Percentiles rank a stretch among this genome's conserved stretches.
These are phyloP conservation scores for Scenedesmus sp. DNA, from an alignment of 163 green algal genomes.

Conservation along the genomic window DNA sequence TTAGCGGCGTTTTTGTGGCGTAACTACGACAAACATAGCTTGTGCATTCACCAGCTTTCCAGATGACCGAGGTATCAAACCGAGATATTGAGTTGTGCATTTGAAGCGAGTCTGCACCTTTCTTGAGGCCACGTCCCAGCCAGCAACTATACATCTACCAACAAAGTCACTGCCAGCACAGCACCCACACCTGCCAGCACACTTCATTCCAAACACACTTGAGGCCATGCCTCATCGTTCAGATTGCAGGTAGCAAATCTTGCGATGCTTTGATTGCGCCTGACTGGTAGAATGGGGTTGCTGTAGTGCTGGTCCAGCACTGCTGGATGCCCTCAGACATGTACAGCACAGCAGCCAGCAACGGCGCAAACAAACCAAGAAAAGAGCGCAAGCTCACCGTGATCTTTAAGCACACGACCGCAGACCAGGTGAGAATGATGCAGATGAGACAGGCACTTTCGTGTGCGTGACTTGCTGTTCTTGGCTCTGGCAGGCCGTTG, in stretches of 20 bases:
- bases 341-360: constrained; percentile 3
- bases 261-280: not conserved
- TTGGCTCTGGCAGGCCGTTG: not conserved
- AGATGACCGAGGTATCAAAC: too few species aligned
- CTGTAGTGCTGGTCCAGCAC: too few species aligned
- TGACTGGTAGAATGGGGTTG: not conserved
- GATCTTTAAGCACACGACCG: constrained; percentile 55
- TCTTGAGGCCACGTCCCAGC: too few species aligned
- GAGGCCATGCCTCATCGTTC: not conserved
- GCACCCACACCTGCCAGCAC: not conserved
- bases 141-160: not conserved
- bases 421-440: constrained; percentile 45
- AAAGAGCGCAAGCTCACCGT: constrained; percentile 53
- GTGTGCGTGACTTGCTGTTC: not conserved
- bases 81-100: too few species aligned
- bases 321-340: constrained; percentile 4
- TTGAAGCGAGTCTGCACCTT: too few species aligned
- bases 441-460: not conserved
- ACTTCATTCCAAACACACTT: not conserved
- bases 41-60: too few species aligned
- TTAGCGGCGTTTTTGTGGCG: too few species aligned
- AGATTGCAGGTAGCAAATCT: not conserved
- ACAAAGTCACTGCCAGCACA: constrained; percentile 8
- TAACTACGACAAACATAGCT: too few species aligned
- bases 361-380: constrained; percentile 4